These are phyloP conservation scores for Mercurialis annua DNA, from an alignment of 345 rosid genomes.

Conservation along the genomic window DNA sequence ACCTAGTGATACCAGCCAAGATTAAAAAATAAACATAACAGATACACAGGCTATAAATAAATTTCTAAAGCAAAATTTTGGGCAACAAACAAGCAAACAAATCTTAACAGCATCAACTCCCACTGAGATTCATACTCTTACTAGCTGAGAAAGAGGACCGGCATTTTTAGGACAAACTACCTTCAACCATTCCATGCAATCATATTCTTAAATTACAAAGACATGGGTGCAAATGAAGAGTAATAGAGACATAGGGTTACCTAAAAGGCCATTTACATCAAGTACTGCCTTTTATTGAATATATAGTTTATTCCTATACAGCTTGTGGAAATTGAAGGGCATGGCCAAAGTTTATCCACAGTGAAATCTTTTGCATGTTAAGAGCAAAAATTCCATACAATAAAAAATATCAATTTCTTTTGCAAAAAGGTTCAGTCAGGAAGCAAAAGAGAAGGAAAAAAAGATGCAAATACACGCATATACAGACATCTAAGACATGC, in stretches of 20 bases:
- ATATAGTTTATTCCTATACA: neutral
- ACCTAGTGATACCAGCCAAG: slow-evolving; percentile 44
- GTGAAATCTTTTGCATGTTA: neutral
- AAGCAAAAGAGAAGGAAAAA: too few relatives aligned
- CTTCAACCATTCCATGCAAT: neutral
- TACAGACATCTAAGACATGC: neutral
- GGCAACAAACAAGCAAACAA: neutral
- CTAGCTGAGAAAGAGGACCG: neutral
- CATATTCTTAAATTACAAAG: neutral
- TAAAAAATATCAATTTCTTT: neutral
- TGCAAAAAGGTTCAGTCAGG: neutral
- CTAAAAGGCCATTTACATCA: neutral
- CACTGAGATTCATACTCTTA: too few relatives aligned
- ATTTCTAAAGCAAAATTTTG: neutral
- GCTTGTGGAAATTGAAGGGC: neutral
- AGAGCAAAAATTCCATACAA: neutral
- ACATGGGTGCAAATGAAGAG: neutral
- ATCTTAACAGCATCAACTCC: neutral
- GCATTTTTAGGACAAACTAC: neutral
- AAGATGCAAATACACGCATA: neutral
- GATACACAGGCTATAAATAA: neutral
- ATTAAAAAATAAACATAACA: slow-evolving; percentile 4
- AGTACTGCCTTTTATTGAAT: neutral
- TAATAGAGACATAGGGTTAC: neutral
- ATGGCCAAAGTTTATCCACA: neutral